Base-by-base conservation (phyloP, 192 early-diverging fungal species). In the Spinellus fusiger region DNA sequence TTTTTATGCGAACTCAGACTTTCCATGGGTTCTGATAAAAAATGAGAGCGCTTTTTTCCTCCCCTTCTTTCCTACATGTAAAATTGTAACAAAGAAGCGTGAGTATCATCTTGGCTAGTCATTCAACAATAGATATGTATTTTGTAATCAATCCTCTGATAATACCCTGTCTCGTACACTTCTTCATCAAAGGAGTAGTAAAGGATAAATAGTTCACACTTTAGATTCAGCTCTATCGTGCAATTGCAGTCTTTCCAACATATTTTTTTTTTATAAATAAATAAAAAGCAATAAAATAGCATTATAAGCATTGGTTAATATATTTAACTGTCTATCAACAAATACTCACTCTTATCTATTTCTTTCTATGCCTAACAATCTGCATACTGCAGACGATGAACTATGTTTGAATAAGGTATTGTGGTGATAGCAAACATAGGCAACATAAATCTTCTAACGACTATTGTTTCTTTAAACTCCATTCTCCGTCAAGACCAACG, bases 61-160 rank as follows among this genome's bases (percentile, higher is more conserved):
- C n/a, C n/a, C n/a, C n/a, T n/a, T n/a, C n/a, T n/a, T n/a, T n/a
- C n/a, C n/a, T n/a, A n/a, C n/a, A n/a, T 35, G 53, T 54, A 34
- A 54, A 54, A 34, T 34, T 33, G 37, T 35, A 54, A 54, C 53
- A 54, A 54, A 54, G 53, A 35, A 54, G 53, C 53, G 37, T 54
- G 33, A 33, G 53, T 37, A 12, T 54, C 33, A 54, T 54, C 53
- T 54, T 54, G 53, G 53, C 33, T 54, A 54, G 32, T 54, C 32
- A n/a, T 54, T 54, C 53, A 54, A 54, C 53, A 54, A 33, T 10
- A 22, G 37, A 54, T 54, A 54, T n/a, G 23, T 35, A 54, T 54
- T 33, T 29, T 37, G 53, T 3, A 22, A 18, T 54, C 53, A 34
- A 54, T 33, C 53, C 53, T 54, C 53, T 54, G 53, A 29, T 23